Conservation (phyloP, 2,329 filamentous ascomycete species). For the Orbilia blumenaviensis region DNA sequence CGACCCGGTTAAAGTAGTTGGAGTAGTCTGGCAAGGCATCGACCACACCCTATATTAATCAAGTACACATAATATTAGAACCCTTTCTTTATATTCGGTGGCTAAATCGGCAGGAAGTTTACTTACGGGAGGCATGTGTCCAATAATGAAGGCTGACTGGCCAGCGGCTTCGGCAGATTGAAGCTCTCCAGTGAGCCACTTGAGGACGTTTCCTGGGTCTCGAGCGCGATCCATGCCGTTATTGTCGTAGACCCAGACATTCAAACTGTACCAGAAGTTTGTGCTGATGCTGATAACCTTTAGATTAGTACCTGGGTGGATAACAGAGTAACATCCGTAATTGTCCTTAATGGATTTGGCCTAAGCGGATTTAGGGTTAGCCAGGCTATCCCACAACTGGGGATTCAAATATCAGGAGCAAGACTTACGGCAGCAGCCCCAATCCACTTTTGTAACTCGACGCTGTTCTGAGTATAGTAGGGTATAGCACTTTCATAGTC, state of each 20-base stretch:
- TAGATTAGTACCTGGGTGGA: conserved; percentile 64
- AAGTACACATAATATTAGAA: conserved; percentile 7
- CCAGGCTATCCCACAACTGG: neutral
- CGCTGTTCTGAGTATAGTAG: conserved; percentile 28
- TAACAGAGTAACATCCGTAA: conserved; percentile 63
- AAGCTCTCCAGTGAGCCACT: conserved; percentile 68
- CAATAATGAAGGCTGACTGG: conserved; percentile 69
- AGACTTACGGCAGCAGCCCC: conserved; percentile 34
- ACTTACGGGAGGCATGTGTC: conserved; percentile 67
- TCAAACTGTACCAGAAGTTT: conserved; percentile 69
- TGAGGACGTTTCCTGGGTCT: conserved; percentile 62
- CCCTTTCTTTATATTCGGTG: neutral
- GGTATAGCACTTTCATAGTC: conserved; percentile 25
- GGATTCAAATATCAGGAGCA: no score
- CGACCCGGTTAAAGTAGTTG: conserved; percentile 67
- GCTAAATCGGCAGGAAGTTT: neutral
- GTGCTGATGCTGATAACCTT: conserved; percentile 70
- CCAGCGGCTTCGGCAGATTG: conserved; percentile 66
- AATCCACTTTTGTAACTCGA: conserved; percentile 40
- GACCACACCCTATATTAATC: conserved; percentile 56
- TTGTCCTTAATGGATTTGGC: conserved; percentile 57
- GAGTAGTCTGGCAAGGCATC: conserved; percentile 67
- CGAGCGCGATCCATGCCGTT: conserved; percentile 66
- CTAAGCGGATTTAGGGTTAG: neutral
- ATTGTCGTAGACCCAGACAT: conserved; percentile 68